Evolutionary conservation across 83 land plant species (phyloP).

Genomic region (Picea abies): DNA sequence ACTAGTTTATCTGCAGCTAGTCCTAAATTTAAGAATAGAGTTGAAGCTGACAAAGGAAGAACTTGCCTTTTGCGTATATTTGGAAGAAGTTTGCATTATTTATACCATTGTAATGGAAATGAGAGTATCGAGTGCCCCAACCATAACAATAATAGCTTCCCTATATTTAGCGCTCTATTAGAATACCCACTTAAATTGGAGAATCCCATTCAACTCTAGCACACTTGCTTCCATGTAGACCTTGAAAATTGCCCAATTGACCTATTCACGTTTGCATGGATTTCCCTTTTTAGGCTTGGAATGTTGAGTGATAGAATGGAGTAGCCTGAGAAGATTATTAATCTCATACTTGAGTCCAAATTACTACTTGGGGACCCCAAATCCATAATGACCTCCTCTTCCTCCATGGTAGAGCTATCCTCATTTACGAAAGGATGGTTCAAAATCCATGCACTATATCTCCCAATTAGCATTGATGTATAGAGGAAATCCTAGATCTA

Average conservation of each 20-base stretch:
- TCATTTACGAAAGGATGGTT: slow-evolving; percentile 47
- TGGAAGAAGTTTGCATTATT: no score
- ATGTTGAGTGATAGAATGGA: not conserved
- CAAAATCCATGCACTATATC: slow-evolving; percentile 44
- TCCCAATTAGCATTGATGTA: slow-evolving; percentile 27
- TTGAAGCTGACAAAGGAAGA: no score
- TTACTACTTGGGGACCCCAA: not conserved
- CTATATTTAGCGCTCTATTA: no score
- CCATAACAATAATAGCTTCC: no score
- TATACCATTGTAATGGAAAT: no score
- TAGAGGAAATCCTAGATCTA: slow-evolving; percentile 40
- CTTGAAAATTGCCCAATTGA: not conserved
- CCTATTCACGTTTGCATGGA: no score
- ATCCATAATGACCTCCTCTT: not conserved
- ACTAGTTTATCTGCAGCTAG: no score
- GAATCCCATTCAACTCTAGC: no score
- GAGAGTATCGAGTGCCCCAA: no score
- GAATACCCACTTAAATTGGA: no score
- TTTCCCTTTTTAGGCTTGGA: not conserved
- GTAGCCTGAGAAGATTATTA: not conserved
- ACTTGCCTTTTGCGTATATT: no score
- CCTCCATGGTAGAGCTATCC: not conserved
- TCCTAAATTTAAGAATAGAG: no score
- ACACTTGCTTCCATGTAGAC: not conserved
- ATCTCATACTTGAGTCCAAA: not conserved